Evolutionary conservation across 768 basidiomycete species (phyloP).

Genomic region (Termitomyces sp.): DNA sequence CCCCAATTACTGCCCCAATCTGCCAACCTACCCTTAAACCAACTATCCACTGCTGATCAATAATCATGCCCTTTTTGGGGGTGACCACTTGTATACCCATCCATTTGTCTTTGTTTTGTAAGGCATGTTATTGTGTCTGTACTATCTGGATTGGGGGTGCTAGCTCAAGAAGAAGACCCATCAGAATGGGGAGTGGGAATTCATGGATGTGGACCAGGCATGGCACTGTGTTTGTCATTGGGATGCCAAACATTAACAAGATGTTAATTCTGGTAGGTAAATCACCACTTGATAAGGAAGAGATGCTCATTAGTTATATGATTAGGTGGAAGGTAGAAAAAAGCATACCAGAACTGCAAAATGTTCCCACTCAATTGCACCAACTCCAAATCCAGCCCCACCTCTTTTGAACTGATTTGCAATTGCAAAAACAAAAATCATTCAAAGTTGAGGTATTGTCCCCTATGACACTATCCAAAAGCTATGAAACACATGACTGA

Average conservation of each 20-base stretch:
- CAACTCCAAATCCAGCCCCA: not conserved
- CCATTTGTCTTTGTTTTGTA: not conserved
- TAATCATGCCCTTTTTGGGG: not conserved
- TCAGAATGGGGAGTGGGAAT: not conserved
- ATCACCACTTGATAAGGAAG: not conserved
- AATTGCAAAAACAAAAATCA: not conserved
- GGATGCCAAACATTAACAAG: not conserved
- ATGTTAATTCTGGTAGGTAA: not conserved
- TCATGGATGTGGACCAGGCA: not conserved
- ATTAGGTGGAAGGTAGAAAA: too few species aligned
- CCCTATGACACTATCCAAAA: not conserved
- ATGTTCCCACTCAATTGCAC: not conserved
- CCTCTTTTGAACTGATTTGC: conserved; percentile 7
- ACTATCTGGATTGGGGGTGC: too few species aligned
- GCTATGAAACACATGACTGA: not conserved
- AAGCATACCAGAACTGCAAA: not conserved
- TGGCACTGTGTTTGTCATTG: not conserved
- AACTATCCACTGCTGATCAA: not conserved
- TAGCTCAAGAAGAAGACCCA: not conserved
- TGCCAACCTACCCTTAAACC: not conserved
- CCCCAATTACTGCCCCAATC: not conserved
- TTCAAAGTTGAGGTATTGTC: not conserved
- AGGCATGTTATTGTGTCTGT: too few species aligned
- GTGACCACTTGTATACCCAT: not conserved
- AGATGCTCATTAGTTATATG: too few species aligned